Percentiles rank a stretch among this genome's conserved stretches.
phyloP scores from a whole-genome alignment of 306 rosid species.

The Gastrolobium bilobum region DNA sequence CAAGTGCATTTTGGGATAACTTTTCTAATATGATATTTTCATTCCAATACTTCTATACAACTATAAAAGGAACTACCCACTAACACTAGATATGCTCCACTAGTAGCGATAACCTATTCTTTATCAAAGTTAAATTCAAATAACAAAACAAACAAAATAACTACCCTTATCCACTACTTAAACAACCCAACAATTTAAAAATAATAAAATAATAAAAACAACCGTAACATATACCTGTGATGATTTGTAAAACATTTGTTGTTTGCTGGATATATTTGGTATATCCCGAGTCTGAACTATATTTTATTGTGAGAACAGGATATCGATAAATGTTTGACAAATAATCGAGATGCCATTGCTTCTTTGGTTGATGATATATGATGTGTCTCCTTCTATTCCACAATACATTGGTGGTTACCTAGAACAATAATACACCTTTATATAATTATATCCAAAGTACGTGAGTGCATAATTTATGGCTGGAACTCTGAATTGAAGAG shows the following conservation, averaged over 20 bases:
- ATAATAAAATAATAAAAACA: too few relatives aligned
- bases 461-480: background rate
- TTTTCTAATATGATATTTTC: too few relatives aligned
- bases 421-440: background rate
- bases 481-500: constrained; percentile 18
- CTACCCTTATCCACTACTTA: too few relatives aligned
- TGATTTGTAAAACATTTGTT: constrained; percentile 3
- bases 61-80: too few relatives aligned
- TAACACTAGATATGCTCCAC: too few relatives aligned
- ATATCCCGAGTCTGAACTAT: background rate
- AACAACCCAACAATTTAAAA: too few relatives aligned
- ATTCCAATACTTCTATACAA: too few relatives aligned
- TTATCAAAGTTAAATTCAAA: too few relatives aligned
- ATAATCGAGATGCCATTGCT: background rate
- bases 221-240: background rate
- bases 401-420: constrained; percentile 5
- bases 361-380: background rate
- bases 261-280: constrained; percentile 11
- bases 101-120: too few relatives aligned
- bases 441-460: background rate
- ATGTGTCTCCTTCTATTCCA: background rate
- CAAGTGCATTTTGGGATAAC: too few relatives aligned
- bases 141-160: too few relatives aligned
- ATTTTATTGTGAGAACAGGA: background rate
- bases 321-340: background rate